Percentiles rank a stretch among this genome's conserved stretches.
phyloP scores from a whole-genome alignment of 1,139 yeast species.

The Magnusiomyces sp. region DNA sequence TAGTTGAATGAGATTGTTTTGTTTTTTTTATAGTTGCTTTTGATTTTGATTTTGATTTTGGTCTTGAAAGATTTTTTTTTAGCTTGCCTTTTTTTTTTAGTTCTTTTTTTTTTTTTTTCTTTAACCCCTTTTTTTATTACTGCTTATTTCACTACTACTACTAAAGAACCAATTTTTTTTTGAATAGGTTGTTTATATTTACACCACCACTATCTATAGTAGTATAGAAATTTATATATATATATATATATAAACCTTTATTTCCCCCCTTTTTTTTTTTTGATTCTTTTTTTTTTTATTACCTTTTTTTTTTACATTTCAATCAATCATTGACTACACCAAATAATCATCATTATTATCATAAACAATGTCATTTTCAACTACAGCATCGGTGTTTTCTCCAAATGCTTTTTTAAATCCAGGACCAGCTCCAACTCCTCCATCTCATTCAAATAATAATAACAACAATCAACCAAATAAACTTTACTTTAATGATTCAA shows the following conservation, averaged over 20 bases:
- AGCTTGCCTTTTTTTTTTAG: no score
- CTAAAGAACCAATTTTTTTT: no score
- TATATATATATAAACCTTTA: background rate
- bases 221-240: no score
- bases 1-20: no score
- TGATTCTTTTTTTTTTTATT: background rate
- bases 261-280: background rate
- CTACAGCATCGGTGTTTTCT: slow-evolving; percentile 25
- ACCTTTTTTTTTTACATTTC: background rate
- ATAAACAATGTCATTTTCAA: slow-evolving; percentile 23
- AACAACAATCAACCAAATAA: slow-evolving; percentile 7
- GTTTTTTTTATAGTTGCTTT: no score
- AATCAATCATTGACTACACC: background rate
- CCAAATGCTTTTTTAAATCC: slow-evolving; percentile 34
- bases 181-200: background rate
- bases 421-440: slow-evolving; percentile 38
- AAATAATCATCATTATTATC: background rate
- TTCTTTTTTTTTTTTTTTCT: no score
- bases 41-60: no score
- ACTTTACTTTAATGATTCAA: background rate
- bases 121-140: no score
- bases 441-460: slow-evolving; percentile 14
- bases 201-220: no score
- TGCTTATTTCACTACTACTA: no score
- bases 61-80: background rate